Base-by-base conservation (phyloP, 345 rosid genomes). In the Triadica sebifera region DNA sequence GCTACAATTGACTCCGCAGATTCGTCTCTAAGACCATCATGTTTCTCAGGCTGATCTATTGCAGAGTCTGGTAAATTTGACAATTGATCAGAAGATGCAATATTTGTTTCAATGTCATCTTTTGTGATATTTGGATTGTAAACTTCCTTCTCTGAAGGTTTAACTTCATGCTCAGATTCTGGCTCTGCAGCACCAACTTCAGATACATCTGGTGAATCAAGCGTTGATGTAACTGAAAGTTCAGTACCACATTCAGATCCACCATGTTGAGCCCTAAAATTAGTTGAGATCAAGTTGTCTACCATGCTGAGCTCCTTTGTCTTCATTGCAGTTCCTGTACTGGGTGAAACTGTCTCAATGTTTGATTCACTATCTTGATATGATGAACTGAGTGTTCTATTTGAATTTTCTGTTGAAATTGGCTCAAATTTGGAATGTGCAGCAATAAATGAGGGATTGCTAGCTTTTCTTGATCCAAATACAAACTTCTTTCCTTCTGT, bases 171-270 rank as follows among this genome's bases (percentile, higher is more conserved):
- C 80, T 79, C 85, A 43, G 70, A 22, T 19, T 88, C 59, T 55
- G 59, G 24, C 59, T 55, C 89, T 46, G 58, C 55, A 39, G 76
- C 70, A 75, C 87, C 93, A 80, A 37, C 78, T 76, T 94, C 96
- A 43, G 81, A 88, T 80, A 64, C 75, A 78, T 93, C 93, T 38
- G 96, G 90, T 77, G 96, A 89, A 78, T 91, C 99, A 55, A 95
- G 97, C 46, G 98, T 89, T 37, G 97, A 92, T 65, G 96, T 81
- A 72, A 95, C 86, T 75, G 98, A 92, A 53, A 95, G 94, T 75
- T 93, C 97, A 4, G 97, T 89, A 72, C 97, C 95, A 73, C 98
- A 88, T 75, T 94, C 98, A 68, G 98, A 94, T 46, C 86, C 90
- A 78, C 84, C 84, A 61, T 79, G 72, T 66, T 82, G 90, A 55